Percentiles rank a stretch among this genome's conserved stretches.
These are phyloP conservation scores for Endothia cerciana DNA, from an alignment of 2,329 filamentous ascomycete genomes.

Conservation along the genomic window DNA sequence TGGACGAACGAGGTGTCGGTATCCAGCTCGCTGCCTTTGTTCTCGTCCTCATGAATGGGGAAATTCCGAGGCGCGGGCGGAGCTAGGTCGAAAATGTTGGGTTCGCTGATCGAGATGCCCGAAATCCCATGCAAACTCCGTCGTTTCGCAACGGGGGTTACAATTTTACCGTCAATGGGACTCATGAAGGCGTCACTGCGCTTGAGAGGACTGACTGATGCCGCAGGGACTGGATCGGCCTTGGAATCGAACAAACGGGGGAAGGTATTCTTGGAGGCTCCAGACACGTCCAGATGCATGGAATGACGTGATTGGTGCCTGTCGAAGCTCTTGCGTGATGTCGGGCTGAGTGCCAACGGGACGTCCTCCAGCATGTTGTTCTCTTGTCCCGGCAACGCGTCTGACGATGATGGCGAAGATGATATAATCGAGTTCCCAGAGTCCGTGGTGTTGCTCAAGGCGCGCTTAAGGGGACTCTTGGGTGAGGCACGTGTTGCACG, in stretches of 20 bases:
- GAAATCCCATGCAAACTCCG: constrained; percentile 81
- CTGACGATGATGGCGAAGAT: constrained; percentile 47
- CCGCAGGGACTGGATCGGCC: constrained; percentile 50
- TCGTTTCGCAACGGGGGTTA: constrained; percentile 88
- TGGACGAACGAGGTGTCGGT: constrained; percentile 41
- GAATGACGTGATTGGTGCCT: constrained; percentile 55
- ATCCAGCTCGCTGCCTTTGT: constrained; percentile 57
- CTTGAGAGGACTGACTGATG: constrained; percentile 83
- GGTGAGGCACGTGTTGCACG: constrained; percentile 70
- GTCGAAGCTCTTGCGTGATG: constrained; percentile 50
- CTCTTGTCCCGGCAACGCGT: constrained; percentile 49
- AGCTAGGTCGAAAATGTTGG: constrained; percentile 76
- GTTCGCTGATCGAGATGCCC: constrained; percentile 62
- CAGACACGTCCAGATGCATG: constrained; percentile 60
- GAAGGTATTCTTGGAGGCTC: constrained; percentile 54
- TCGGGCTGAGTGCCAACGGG: constrained; percentile 44
- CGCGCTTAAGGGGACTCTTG: constrained; percentile 80
- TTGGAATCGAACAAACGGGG: constrained; percentile 56
- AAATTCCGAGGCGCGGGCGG: constrained; percentile 48
- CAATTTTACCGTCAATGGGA: constrained; percentile 74
- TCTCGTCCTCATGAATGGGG: constrained; percentile 48
- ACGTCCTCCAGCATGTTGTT: constrained; percentile 40
- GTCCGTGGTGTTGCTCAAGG: constrained; percentile 71
- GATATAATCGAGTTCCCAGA: constrained; percentile 68
- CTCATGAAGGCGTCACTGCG: constrained; percentile 90